Evolutionary conservation across 2,329 filamentous ascomycete species (phyloP), one percentile per base, ranked within the genome.

Genomic region (Neobulgaria alba): DNA sequence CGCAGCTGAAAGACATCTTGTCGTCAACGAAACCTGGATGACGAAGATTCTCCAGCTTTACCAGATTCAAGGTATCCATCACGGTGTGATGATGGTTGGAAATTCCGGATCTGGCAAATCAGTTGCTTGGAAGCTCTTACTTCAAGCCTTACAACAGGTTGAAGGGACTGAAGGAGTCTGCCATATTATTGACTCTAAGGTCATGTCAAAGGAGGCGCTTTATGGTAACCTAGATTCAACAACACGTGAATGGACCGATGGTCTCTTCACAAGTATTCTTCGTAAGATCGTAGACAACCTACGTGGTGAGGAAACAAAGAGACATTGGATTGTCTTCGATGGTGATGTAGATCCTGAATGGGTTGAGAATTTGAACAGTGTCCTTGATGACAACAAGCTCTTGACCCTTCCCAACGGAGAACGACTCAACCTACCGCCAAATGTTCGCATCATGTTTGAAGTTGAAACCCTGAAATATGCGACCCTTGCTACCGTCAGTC

Each of bases 31-130:
- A 41, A 80, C 82, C 34, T 99, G 93, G 93, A 88, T 96, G 77
- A 92, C 86, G 43, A 99, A 99, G 67, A 81, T 94, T 23, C 72
- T 98, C 7, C 92, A 99, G 62, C 75, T 98, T 2, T 96, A 95
- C 61, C 92, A 99, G 62, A 99, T 99, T 48, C 92, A 96, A 63
- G 85, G 82, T 51, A 88, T 98, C 43, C 92, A 99, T 58, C 92
- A 99, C 54, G 92, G 92, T 82, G 92, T 99, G 19, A 99, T 99
- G 93, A 96, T 98, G 92, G 92, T 99, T 8, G 92, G 92, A 48
- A 88, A 86, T 58, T 95, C 93, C 20, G 92, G 93, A n/a, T 84
- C 90, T 33, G 93, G 93, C 59, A 99, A 99, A 67, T 95, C 92
- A 30, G 80, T 85, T 2, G 85, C 92, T 4, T 99, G 93, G 92